Evolutionary conservation across 176 grass and related monocot species (phyloP).

Genomic region (Triticum monococcum): DNA sequence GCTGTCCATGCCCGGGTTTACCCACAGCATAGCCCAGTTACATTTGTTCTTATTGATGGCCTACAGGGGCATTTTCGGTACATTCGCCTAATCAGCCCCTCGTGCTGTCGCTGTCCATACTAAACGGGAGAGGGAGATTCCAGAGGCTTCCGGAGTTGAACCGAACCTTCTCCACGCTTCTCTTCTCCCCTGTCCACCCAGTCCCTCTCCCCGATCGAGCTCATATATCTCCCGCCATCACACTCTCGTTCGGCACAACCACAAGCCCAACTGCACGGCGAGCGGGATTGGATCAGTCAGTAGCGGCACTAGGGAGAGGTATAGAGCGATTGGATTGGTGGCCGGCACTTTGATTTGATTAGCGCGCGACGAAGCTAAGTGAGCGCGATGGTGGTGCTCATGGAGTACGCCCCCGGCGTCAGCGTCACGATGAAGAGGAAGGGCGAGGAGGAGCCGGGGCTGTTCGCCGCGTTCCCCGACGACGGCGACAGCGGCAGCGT

Average conservation of each 20-base stretch:
- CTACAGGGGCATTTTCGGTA: not conserved
- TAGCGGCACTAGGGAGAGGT: not conserved
- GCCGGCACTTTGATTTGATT: not conserved
- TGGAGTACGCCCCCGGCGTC: slow-evolving; percentile 20
- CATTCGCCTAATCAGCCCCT: not conserved
- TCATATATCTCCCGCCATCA: not conserved
- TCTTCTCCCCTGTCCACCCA: not conserved
- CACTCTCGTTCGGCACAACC: not conserved
- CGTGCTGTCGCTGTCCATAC: not conserved
- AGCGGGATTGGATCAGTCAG: not conserved
- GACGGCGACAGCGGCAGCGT: not conserved
- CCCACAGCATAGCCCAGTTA: too few species aligned
- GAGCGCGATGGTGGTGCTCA: slow-evolving; percentile 44
- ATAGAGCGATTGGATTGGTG: not conserved
- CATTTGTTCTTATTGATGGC: too few species aligned
- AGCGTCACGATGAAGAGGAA: slow-evolving; percentile 40
- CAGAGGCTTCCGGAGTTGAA: slow-evolving; percentile 32
- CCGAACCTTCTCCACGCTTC: slow-evolving; percentile 37
- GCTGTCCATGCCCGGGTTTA: too few species aligned
- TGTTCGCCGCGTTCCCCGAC: not conserved
- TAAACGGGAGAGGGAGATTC: not conserved
- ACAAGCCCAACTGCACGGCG: not conserved
- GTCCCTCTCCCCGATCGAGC: not conserved
- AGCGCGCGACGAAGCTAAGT: not conserved
- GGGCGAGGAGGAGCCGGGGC: slow-evolving; percentile 15